Evolutionary conservation across 176 grass and related monocot species (phyloP), one percentile per base, ranked within the genome.

Genomic region (Oryza meridionalis): DNA sequence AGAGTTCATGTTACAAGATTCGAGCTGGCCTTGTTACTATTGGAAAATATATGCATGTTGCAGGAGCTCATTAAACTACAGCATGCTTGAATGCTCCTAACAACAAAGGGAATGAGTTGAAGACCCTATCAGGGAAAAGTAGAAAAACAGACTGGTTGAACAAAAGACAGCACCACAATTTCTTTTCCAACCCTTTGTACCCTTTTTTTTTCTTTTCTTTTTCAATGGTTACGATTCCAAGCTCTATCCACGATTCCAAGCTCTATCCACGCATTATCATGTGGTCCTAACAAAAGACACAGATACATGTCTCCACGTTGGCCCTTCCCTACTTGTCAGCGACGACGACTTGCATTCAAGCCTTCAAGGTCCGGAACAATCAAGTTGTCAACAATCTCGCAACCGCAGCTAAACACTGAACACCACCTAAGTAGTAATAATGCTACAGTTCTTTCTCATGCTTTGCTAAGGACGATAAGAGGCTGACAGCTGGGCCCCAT

Each of bases 181-280:
- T 32, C 25, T 49, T 35, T 35, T 47, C 21, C 0, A 55, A 1
- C n/a, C 29, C 11, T 47, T 32, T 35, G 62, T 0, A 13, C 11
- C 31, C 9, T 42, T 75, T 44, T 0, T 59, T 47, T 21, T 42
- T 70, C 65, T 84, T 43, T 45, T 47, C 27, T 42, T 70, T 77
- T 84, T 42, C 62, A 35, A 68, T 68, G 84, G 78, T 24, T 68
- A 78, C 7, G 79, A 63, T 86, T 79, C 84, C 68, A 25, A 74
- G 84, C 79, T 86, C 67, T 78, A 90, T 82, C 84, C 72, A 24
- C 7, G 79, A 63, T 86, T 79, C 84, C 68, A 25, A 74, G 84
- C 79, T 86, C 67, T 78, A 90, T 82, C 84, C 72, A 24, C n/a
- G n/a, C 19, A 27, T 16, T 43, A 61, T 78, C 78, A 72, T 59